Base-by-base conservation (phyloP, 2,329 filamentous ascomycete species). In the Cladosporium austrohemisphaericum region DNA sequence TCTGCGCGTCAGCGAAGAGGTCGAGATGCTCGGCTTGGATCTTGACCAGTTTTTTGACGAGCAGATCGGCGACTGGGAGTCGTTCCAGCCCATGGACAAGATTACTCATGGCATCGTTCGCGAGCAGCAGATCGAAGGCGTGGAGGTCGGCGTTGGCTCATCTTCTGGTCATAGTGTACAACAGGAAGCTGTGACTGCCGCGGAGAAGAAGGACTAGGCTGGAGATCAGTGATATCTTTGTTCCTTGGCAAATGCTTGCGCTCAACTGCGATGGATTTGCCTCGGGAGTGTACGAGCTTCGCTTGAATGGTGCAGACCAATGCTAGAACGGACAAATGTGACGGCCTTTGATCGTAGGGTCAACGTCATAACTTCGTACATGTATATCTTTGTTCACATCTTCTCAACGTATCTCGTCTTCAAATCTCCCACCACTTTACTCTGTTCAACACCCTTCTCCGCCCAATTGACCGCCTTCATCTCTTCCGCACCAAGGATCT, bases 31-130 rank as follows among this genome's bases (percentile, higher is more conserved):
- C 45, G 78, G 78, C 14, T 60, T 80, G 22, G 78, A 80, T 55
- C 56, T 73, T 5, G 73, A 79, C 31, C 75, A 79, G 59, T 80
- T 81, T 63, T 69, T 75, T 33, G 76, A 79, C 38, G 77, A 80
- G 66, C 72, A 77, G 64, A 78, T 81, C 60, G 65, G 64, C 33
- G 62, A 67, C 41, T 61, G 61, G 60, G 58, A 59, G 22, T 56
- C 57, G 44, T 60, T 60, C 28, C 53, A 60, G 43, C 51, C 45
- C 2, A 52, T 55, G 22, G 43, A 53, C 9, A 45, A 57, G 16
- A 26, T 59, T 18, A 56, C 56, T 5, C 55, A 58, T 31, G 59
- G 65, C 68, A 48, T 50, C 10, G 18, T 48, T 11, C 35, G 45
- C 10, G 45, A 48, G 45, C 45, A 48, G 33, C 35, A 32, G 35